Base-by-base conservation (phyloP, 148 eudicot species). In the Chenopodium formosanum region DNA sequence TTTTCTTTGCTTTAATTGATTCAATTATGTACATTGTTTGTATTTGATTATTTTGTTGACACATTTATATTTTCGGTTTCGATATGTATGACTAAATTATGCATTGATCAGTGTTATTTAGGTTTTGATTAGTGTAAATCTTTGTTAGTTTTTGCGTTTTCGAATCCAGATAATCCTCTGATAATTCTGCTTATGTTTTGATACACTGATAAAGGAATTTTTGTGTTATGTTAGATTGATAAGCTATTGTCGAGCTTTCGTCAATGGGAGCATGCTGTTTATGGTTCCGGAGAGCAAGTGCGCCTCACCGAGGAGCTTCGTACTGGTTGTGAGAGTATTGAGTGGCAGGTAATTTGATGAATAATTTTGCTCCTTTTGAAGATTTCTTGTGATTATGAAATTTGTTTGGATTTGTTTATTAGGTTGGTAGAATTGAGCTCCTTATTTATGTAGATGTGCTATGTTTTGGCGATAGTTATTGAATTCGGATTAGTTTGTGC, bases 301-400 rank as follows among this genome's bases (percentile, higher is more conserved):
- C 88, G 81, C 62, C 74, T 92, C 66, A 85, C 88, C 22, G 90
- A 88, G 82, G 88, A 89, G 83, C 86, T 95, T 63, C 88, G 89
- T 48, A 77, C 85, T 70, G 83, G 88, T 74, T 95, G 92, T 87
- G 98, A 90, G 78, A 95, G 98, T 89, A 88, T 95, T 81, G 92
- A 88, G 83, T 92, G 97, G 97, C 98, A 95, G 97, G 98, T 95
- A 90, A 80, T 81, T 74, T 64, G 82, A 32, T 25, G 22, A 44
- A 56, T 70, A 13, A 22, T 52, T 37, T 76, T 37, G 29, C n/a
- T 63, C 34, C 40, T 29, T 50, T 46, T 44, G 71, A 58, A 23
- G 6, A 65, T 31, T 17, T 64, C 7, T 14, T 65, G 63, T 74
- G 10, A 74, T 9, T 46, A 5, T 23, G 31, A 31, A 40, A 23